Percentiles rank a stretch among this genome's conserved stretches.
These are phyloP conservation scores for Phytophthora chlamydospora DNA, from an alignment of 352 stramenopile genomes.

Conservation along the genomic window DNA sequence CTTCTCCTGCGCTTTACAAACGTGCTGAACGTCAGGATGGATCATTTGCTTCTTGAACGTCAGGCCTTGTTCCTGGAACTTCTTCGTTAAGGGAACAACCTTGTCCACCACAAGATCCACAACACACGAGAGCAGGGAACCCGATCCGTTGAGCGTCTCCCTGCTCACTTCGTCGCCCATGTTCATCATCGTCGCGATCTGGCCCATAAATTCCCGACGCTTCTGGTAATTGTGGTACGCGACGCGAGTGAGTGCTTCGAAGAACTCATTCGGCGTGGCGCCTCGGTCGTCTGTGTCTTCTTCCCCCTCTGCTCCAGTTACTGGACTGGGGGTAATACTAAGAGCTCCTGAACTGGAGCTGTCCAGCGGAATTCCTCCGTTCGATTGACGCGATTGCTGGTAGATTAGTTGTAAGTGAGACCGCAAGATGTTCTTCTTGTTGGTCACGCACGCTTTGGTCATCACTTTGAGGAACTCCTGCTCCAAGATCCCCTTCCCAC, in stretches of 20 bases:
- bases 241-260: constrained; percentile 74
- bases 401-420: constrained; percentile 78
- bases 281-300: constrained; percentile 62
- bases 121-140: constrained; percentile 49
- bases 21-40: constrained; percentile 72
- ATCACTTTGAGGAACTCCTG: constrained; percentile 88
- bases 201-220: constrained; percentile 46
- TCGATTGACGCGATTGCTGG: constrained; percentile 59
- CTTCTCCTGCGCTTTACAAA: constrained; percentile 80
- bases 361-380: constrained; percentile 20
- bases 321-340: not conserved
- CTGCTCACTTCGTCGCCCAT: constrained; percentile 25
- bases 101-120: constrained; percentile 69
- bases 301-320: constrained; percentile 36
- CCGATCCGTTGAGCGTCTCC: constrained; percentile 11
- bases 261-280: constrained; percentile 81
- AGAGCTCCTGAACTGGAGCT: constrained; percentile 10
- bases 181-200: constrained; percentile 44
- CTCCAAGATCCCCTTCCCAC: constrained; percentile 74
- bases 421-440: constrained; percentile 85
- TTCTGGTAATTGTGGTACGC: constrained; percentile 77
- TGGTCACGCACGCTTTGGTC: constrained; percentile 72
- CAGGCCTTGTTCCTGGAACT: constrained; percentile 80
- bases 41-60: constrained; percentile 90
- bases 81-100: constrained; percentile 72